Evolutionary conservation across 768 basidiomycete species (phyloP).

Genomic region (Phaeolepiota aurea): DNA sequence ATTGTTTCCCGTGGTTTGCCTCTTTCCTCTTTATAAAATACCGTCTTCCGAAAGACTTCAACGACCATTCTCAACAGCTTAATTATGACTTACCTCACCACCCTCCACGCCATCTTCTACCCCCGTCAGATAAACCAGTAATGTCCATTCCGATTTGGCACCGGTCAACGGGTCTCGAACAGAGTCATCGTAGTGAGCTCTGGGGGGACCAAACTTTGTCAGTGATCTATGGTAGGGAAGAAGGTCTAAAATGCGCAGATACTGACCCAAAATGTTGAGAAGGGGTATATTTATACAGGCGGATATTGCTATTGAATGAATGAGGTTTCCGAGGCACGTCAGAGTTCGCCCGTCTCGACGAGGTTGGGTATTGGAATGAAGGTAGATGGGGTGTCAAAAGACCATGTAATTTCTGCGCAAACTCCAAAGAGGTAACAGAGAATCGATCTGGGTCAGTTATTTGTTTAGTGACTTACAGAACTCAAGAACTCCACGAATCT

Average conservation of each 20-base stretch:
- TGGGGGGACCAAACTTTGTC: slow-evolving; percentile 9
- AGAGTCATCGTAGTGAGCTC: slow-evolving; percentile 69
- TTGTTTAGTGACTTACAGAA: too few relatives aligned
- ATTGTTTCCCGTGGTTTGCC: slow-evolving; percentile 41
- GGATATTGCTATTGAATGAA: slow-evolving; percentile 67
- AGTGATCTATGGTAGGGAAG: neutral
- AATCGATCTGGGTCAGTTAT: slow-evolving; percentile 39
- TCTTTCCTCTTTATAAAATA: slow-evolving; percentile 57
- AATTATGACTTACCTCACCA: slow-evolving; percentile 41
- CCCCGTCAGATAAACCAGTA: slow-evolving; percentile 68
- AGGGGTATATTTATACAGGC: slow-evolving; percentile 61
- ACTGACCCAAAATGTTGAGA: slow-evolving; percentile 57
- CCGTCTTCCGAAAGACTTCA: slow-evolving; percentile 37
- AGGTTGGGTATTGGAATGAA: slow-evolving; percentile 34
- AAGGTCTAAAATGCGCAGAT: neutral
- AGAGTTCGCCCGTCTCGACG: slow-evolving; percentile 23
- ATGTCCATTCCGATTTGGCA: slow-evolving; percentile 68
- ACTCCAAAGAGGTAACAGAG: slow-evolving; percentile 47
- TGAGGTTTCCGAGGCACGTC: slow-evolving; percentile 31
- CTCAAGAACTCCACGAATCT: too few relatives aligned
- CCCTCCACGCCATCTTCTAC: slow-evolving; percentile 66
- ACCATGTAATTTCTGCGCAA: slow-evolving; percentile 45
- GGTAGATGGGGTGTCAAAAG: slow-evolving; percentile 52
- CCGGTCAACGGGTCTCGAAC: slow-evolving; percentile 52
- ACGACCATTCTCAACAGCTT: neutral